Percentiles rank a stretch among this genome's conserved stretches.
phyloP scores from a whole-genome alignment of 345 rosid species.

The Rhizophora apiculata region DNA sequence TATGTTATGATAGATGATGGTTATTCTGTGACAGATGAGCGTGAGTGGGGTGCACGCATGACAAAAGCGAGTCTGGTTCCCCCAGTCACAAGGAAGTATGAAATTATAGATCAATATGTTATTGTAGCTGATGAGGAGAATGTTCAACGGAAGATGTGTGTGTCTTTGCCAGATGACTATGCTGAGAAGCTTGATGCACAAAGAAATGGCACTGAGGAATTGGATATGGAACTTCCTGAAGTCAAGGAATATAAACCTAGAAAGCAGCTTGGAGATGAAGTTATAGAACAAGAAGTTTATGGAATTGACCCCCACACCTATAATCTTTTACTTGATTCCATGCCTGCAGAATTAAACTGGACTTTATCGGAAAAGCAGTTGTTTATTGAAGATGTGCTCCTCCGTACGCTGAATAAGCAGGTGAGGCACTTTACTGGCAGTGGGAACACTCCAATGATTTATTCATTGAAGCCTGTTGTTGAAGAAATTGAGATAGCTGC shows the following conservation, averaged over 20 bases:
- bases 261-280: conserved; percentile 83
- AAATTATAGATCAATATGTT: conserved; percentile 75
- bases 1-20: conserved; percentile 55
- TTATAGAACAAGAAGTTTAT: conserved; percentile 97
- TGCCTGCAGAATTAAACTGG: conserved; percentile 92
- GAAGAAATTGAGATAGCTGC: conserved; percentile 79
- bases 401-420: conserved; percentile 76
- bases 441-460: conserved; percentile 91
- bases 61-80: conserved; percentile 97
- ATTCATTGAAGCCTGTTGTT: conserved; percentile 68
- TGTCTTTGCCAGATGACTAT: conserved; percentile 93
- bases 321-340: conserved; percentile 95
- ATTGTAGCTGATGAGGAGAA: conserved; percentile 90
- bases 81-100: conserved; percentile 97
- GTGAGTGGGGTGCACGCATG: conserved; percentile 99
- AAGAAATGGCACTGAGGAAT: conserved; percentile 83
- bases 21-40: conserved; percentile 70
- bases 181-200: conserved; percentile 88
- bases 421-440: conserved; percentile 82
- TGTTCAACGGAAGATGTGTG: conserved; percentile 83
- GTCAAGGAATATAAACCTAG: conserved; percentile 95
- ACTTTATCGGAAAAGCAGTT: conserved; percentile 67
- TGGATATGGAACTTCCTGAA: conserved; percentile 99
- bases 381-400: conserved; percentile 85
- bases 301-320: conserved; percentile 98